Percentiles rank a stretch among this genome's conserved stretches.
These are phyloP conservation scores for Pseudonitzschia delicatissima DNA, from an alignment of 108 stramenopile genomes.

Conservation along the genomic window DNA sequence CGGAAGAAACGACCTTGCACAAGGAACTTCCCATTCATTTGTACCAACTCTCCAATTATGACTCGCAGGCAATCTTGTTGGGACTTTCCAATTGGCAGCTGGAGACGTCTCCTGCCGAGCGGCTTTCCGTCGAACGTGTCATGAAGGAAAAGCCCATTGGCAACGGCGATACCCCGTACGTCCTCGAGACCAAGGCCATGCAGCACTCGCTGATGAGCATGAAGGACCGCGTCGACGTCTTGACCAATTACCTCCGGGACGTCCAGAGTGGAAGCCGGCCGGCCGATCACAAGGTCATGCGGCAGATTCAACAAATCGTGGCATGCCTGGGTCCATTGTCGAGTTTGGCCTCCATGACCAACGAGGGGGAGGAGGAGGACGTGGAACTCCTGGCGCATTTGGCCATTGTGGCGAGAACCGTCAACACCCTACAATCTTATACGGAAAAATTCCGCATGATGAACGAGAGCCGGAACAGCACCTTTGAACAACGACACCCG, in stretches of 20 bases:
- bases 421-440: constrained; percentile 55
- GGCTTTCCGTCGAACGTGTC: constrained; percentile 78
- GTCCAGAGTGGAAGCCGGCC: constrained; percentile 23
- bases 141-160: constrained; percentile 47
- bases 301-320: constrained; percentile 28
- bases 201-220: constrained; percentile 45
- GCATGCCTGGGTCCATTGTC: constrained; percentile 30
- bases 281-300: constrained; percentile 21
- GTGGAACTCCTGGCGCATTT: constrained; percentile 51
- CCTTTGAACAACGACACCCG: constrained; percentile 24
- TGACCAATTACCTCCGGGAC: constrained; percentile 49
- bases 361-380: constrained; percentile 41
- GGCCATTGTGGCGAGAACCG: constrained; percentile 56
- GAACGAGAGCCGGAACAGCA: constrained; percentile 20
- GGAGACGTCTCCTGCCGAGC: constrained; percentile 68
- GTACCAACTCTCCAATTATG: constrained; percentile 39
- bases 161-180: constrained; percentile 15
- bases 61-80: constrained; percentile 39
- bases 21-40: constrained; percentile 56
- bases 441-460: constrained; percentile 66
- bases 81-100: constrained; percentile 57
- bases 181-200: constrained; percentile 23
- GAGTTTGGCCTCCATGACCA: constrained; percentile 33
- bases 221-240: constrained; percentile 52
- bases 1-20: constrained; percentile 9